phyloP scores from a whole-genome alignment of 306 rosid genomes.

The Psophocarpus tetragonolobus region DNA sequence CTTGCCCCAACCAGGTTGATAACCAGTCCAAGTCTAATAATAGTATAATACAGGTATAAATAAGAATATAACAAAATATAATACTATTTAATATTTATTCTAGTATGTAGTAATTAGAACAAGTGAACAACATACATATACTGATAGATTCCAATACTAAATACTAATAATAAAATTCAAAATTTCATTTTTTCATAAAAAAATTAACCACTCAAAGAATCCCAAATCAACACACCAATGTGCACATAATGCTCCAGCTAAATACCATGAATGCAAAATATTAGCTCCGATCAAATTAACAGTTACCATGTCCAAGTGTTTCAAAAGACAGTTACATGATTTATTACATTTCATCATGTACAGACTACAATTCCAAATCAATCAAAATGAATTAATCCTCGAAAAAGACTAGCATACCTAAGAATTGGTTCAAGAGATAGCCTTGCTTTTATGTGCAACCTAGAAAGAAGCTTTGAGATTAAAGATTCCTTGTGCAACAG shows the following conservation, averaged over 20 bases:
- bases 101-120: background rate
- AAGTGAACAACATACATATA: background rate
- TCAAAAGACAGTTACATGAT: background rate
- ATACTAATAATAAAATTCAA: background rate
- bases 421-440: slow-evolving; percentile 85
- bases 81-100: background rate
- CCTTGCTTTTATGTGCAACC: slow-evolving; percentile 76
- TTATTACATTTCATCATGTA: background rate
- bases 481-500: slow-evolving; percentile 74
- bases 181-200: background rate
- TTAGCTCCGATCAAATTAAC: background rate
- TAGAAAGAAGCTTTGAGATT: slow-evolving; percentile 62
- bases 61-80: slow-evolving; percentile 2
- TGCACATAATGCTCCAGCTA: background rate
- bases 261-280: background rate
- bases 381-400: slow-evolving; percentile 21
- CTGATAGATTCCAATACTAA: background rate
- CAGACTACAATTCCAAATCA: slow-evolving; percentile 7
- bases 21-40: background rate
- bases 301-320: background rate
- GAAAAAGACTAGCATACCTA: slow-evolving; percentile 46
- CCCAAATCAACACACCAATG: background rate
- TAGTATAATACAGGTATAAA: background rate
- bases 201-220: slow-evolving; percentile 1
- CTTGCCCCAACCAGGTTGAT: background rate